Evolutionary conservation across 805 yeast genomes (phyloP).

Genomic region (Henningerozyma blattae): DNA sequence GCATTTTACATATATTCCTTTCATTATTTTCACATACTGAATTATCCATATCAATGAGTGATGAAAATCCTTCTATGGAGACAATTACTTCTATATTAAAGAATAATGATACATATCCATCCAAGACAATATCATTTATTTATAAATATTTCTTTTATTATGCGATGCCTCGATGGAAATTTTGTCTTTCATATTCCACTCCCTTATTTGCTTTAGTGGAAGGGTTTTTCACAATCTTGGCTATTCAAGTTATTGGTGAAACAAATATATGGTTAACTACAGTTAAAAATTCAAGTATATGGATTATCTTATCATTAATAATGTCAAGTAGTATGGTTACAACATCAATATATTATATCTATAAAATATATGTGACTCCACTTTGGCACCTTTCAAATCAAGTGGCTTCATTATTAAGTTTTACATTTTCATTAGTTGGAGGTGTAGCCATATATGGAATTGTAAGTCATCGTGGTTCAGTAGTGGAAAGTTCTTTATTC

Average conservation of each 20-base stretch:
- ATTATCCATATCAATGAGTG: too few relatives aligned
- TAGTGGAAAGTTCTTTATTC: conserved; percentile 73
- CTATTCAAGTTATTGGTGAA: conserved; percentile 88
- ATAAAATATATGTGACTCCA: conserved; percentile 71
- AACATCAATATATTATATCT: conserved; percentile 61
- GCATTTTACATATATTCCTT: conserved; percentile 54
- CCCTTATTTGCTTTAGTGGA: conserved; percentile 84
- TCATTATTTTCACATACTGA: too few relatives aligned
- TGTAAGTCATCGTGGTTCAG: conserved; percentile 69
- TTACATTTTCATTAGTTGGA: conserved; percentile 62
- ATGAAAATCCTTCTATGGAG: not conserved
- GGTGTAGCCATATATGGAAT: conserved; percentile 77
- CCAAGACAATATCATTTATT: not conserved
- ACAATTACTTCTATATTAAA: not conserved
- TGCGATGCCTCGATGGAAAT: conserved; percentile 55
- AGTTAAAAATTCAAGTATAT: conserved; percentile 50
- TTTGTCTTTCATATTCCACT: conserved; percentile 64
- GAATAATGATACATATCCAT: not conserved
- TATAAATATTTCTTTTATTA: not conserved
- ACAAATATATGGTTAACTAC: conserved; percentile 52
- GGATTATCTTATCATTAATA: conserved; percentile 65
- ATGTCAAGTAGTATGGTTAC: conserved; percentile 66
- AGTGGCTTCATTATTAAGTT: conserved; percentile 76
- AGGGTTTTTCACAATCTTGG: conserved; percentile 81
- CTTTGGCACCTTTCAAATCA: conserved; percentile 56